Conservation (phyloP, 495 filamentous ascomycete genomes). For the Wilcoxina mikolae region DNA sequence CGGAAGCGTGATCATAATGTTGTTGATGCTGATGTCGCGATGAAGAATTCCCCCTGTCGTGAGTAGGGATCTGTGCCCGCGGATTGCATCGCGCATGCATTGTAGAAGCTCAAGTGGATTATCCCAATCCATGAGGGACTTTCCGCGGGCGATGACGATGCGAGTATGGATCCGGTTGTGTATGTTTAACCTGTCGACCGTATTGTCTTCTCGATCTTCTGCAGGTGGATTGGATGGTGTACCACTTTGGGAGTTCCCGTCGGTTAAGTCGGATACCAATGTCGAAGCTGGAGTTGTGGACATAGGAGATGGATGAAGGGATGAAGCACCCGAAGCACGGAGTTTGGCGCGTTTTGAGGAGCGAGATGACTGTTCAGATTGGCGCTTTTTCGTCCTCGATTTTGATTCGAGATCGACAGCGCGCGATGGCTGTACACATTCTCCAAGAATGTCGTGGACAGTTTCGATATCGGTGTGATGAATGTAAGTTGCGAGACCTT, state of each 20-base stretch:
- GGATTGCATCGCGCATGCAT: background rate
- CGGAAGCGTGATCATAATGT: slow-evolving; percentile 15
- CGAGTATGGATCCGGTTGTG: background rate
- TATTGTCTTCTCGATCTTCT: too few relatives aligned
- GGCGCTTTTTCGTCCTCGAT: too few relatives aligned
- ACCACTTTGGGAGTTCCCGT: too few relatives aligned
- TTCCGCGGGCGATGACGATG: slow-evolving; percentile 2
- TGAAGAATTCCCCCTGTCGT: slow-evolving; percentile 6
- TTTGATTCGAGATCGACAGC: too few relatives aligned
- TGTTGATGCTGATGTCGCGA: slow-evolving; percentile 15
- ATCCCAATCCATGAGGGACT: background rate
- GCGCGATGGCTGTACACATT: too few relatives aligned
- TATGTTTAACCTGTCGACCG: background rate
- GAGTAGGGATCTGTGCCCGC: slow-evolving; percentile 5
- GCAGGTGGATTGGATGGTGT: too few relatives aligned
- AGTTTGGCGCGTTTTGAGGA: too few relatives aligned
- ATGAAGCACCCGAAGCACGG: too few relatives aligned
- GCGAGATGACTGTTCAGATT: too few relatives aligned
- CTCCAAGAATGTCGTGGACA: slow-evolving; percentile 1
- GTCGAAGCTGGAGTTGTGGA: too few relatives aligned
- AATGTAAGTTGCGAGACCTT: slow-evolving; percentile 3
- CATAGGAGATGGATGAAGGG: too few relatives aligned
- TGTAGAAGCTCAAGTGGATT: background rate
- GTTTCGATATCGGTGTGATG: background rate
- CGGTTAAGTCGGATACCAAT: too few relatives aligned